Base-by-base conservation (phyloP, 768 basidiomycete genomes). In the Leccinum obscurum region DNA sequence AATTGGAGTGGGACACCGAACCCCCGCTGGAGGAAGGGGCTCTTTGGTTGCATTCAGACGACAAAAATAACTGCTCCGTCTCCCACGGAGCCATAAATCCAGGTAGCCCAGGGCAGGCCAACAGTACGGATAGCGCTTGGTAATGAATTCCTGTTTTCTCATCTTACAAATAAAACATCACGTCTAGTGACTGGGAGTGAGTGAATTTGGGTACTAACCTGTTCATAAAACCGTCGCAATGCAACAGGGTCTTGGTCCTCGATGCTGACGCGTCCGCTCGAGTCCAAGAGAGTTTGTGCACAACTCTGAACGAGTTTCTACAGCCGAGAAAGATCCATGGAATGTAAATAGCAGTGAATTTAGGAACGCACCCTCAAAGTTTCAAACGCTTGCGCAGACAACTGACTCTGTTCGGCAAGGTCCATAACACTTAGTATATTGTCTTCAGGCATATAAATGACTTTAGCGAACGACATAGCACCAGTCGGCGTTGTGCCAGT, bases 51-150 rank as follows among this genome's bases (percentile, higher is more conserved):
- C 6, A 17, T 13, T 34, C 34, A 34, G 2, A 10, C 14, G 11
- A 5, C 6, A 5, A 1, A 24, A 22, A 24, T 49, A 15, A 7
- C 5, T 14, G 7, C 17, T 10, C n/a, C 50, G 44, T 55, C 56
- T 57, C 20, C 57, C 44, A 6, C 1, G 1, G 1, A 69, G 28
- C 39, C 70, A 61, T 15, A 59, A 24, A 11, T 62, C 61, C 6
- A 60, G 39, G 61, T 68, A 68, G 39, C 58, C 62, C 28, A 66
- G 10, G 6, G 65, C 59, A 2, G 60, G 58, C 66, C 68, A 69
- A 0, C 52, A 49, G 28, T 63, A 56, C 0, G 64, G 58, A 17
- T 68, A 70, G 54, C 44, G 62, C 56, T 41, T 55, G 11, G 58
- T 28, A 30, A 70, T 26, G 10, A 59, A 61, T 6, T 70, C 26